These are phyloP conservation scores for Cnidoscolus chayamansa DNA, from an alignment of 441 rosid species.

Conservation along the genomic window DNA sequence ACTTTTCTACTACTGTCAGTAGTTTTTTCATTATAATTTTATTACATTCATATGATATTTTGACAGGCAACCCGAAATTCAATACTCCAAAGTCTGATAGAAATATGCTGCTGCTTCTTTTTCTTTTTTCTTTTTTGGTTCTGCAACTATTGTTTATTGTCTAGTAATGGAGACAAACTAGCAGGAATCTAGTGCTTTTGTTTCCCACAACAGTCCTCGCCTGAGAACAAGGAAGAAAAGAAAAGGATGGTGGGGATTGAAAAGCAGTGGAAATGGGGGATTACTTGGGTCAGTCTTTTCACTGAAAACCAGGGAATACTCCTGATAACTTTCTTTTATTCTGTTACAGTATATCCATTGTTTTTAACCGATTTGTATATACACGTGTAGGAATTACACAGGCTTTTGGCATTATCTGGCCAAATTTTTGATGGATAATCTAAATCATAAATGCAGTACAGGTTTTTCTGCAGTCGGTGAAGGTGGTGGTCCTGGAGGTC, in stretches of 20 bases:
- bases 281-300: slow-evolving; percentile 36
- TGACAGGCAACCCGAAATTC: slow-evolving; percentile 26
- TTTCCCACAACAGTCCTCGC: slow-evolving; percentile 33
- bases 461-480: slow-evolving; percentile 18
- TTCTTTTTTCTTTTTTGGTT: background rate
- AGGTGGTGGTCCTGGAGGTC: slow-evolving; percentile 14
- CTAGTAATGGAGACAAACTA: slow-evolving; percentile 34
- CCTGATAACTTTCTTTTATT: slow-evolving; percentile 27
- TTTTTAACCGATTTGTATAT: slow-evolving; percentile 31
- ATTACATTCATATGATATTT: background rate
- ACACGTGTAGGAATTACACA: slow-evolving; percentile 34
- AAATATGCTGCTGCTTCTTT: background rate
- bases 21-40: background rate
- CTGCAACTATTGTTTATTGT: slow-evolving; percentile 16
- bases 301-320: slow-evolving; percentile 56
- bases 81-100: slow-evolving; percentile 19
- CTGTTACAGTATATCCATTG: slow-evolving; percentile 31
- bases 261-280: slow-evolving; percentile 34
- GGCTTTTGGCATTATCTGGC: slow-evolving; percentile 35
- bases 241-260: slow-evolving; percentile 12
- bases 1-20: background rate
- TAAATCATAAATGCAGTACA: slow-evolving; percentile 19
- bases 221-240: slow-evolving; percentile 14
- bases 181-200: slow-evolving; percentile 48
- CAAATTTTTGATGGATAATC: slow-evolving; percentile 11